A percentile compares a stretch with the other conserved stretches of the same genome.
These are phyloP conservation scores for Tetrapisispora iriomotensis DNA, from an alignment of 805 yeast species.

Conservation along the genomic window DNA sequence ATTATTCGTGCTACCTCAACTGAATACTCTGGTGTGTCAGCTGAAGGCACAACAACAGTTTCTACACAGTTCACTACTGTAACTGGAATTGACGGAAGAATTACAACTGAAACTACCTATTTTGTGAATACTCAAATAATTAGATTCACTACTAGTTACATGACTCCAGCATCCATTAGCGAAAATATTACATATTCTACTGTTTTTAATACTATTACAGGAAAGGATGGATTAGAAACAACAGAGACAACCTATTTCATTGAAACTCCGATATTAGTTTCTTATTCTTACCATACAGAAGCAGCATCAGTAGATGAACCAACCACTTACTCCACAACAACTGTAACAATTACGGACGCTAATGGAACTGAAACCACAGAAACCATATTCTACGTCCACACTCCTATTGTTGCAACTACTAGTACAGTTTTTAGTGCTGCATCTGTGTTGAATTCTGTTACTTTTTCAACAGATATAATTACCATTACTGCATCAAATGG, in stretches of 20 bases:
- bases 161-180: background rate
- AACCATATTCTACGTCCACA: background rate
- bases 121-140: background rate
- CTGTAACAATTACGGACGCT: background rate
- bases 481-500: background rate
- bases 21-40: background rate
- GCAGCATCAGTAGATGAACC: background rate
- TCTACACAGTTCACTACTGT: background rate
- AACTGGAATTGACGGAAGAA: conserved; percentile 4
- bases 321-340: background rate
- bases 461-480: background rate
- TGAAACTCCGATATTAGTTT: background rate
- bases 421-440: background rate
- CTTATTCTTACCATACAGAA: background rate
- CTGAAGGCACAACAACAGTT: background rate
- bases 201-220: background rate
- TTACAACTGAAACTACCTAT: conserved; percentile 5
- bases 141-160: background rate
- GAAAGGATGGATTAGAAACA: background rate
- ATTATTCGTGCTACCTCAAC: background rate
- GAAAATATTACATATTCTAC: background rate
- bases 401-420: background rate
- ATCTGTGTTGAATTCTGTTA: background rate
- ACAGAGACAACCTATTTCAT: background rate
- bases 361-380: background rate